phyloP scores from a whole-genome alignment of 495 filamentous ascomycete species.

The Neurospora tetraspora region DNA sequence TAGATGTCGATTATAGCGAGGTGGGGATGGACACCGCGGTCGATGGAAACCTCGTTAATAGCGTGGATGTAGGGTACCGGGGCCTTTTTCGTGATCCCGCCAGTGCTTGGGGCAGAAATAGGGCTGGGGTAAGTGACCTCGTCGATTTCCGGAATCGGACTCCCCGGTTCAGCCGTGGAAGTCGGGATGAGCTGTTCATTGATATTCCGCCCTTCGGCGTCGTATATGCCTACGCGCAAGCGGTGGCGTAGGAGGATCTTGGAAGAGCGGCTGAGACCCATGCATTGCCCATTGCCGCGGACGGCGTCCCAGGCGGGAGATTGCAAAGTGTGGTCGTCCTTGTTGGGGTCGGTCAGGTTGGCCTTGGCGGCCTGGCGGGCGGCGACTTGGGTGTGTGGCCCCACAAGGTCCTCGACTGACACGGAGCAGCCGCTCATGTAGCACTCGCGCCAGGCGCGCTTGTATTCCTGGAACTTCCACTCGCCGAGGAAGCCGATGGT shows the following conservation, averaged over 20 bases:
- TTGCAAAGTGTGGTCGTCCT: slow-evolving; percentile 5
- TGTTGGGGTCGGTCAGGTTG: background rate
- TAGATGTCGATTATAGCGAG: slow-evolving; percentile 83
- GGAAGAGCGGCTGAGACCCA: slow-evolving; percentile 63
- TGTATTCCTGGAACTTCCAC: slow-evolving; percentile 89
- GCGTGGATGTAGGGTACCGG: slow-evolving; percentile 53
- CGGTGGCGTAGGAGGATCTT: slow-evolving; percentile 79
- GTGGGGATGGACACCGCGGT: slow-evolving; percentile 82
- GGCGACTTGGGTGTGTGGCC: slow-evolving; percentile 34
- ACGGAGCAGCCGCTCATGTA: slow-evolving; percentile 80
- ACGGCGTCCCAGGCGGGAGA: slow-evolving; percentile 53
- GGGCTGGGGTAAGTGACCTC: background rate
- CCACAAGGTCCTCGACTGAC: slow-evolving; percentile 30
- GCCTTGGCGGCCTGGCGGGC: slow-evolving; percentile 13
- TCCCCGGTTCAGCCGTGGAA: slow-evolving; percentile 32
- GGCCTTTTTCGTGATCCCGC: slow-evolving; percentile 3
- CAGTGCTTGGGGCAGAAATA: background rate
- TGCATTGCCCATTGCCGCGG: slow-evolving; percentile 72
- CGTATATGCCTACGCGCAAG: slow-evolving; percentile 71
- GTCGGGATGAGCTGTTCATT: slow-evolving; percentile 36
- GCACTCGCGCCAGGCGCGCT: slow-evolving; percentile 80
- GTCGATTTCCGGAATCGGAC: slow-evolving; percentile 14
- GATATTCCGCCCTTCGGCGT: slow-evolving; percentile 46
- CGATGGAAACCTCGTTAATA: slow-evolving; percentile 91
- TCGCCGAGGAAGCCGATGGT: slow-evolving; percentile 91